Percentiles rank a stretch among this genome's conserved stretches.
Evolutionary conservation across 2,329 filamentous ascomycete genomes (phyloP).

Genomic region (Aspergillus fructus): DNA sequence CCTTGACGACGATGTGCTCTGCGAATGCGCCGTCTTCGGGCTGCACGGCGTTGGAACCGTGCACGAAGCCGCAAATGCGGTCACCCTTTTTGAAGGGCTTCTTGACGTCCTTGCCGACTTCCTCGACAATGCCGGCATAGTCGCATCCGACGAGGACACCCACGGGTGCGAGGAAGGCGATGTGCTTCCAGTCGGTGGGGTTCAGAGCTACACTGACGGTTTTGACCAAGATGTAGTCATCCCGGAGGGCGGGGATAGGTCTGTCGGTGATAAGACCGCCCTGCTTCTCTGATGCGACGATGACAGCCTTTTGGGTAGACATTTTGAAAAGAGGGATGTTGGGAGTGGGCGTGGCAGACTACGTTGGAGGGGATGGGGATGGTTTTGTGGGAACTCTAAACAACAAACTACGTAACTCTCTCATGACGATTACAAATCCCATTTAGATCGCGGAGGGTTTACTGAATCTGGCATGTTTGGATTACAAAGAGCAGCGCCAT

Average conservation of each 20-base stretch:
- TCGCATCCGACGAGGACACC: not conserved
- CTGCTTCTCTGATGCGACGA: not conserved
- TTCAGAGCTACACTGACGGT: slow-evolving; percentile 1
- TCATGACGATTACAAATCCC: no score
- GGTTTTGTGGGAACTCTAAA: no score
- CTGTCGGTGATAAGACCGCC: not conserved
- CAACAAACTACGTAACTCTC: no score
- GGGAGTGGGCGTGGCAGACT: no score
- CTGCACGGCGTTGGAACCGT: not conserved
- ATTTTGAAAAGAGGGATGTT: not conserved
- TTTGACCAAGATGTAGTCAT: slow-evolving; percentile 7
- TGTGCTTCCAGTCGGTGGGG: slow-evolving; percentile 6
- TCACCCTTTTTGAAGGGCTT: slow-evolving; percentile 4
- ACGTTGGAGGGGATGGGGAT: no score
- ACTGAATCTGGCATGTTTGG: no score
- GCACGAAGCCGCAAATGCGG: not conserved
- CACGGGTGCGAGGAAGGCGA: not conserved
- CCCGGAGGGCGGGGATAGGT: slow-evolving; percentile 1
- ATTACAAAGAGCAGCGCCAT: no score
- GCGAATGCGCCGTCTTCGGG: slow-evolving; percentile 6
- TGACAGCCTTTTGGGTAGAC: slow-evolving; percentile 2
- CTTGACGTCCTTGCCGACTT: not conserved
- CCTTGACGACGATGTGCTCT: slow-evolving; percentile 5
- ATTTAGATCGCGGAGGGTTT: no score
- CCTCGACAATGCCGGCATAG: not conserved